Percentiles rank a stretch among this genome's conserved stretches.
Conservation (phyloP, 1,284 basidiomycete genomes). For the Rhodotorula sp. region DNA sequence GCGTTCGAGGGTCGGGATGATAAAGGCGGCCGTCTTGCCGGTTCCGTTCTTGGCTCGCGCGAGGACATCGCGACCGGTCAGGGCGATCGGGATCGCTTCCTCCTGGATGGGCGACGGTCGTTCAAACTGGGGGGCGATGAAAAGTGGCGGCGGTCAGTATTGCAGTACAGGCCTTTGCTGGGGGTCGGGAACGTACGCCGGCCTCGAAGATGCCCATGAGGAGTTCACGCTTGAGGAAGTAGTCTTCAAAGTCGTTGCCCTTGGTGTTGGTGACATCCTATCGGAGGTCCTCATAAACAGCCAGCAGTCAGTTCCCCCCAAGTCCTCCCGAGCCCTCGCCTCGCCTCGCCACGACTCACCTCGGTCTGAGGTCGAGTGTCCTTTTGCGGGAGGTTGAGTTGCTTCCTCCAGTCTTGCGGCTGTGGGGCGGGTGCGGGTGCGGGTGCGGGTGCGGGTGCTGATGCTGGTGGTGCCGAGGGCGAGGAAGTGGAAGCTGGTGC, state of each 20-base stretch:
- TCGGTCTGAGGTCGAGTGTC: conserved; percentile 89
- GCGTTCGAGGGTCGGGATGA: conserved; percentile 93
- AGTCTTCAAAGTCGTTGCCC: conserved; percentile 88
- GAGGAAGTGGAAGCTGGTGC: conserved; percentile 1
- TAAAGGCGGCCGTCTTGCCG: conserved; percentile 90
- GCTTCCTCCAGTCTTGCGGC: conserved; percentile 54
- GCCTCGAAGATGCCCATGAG: conserved; percentile 95
- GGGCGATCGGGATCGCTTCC: conserved; percentile 63
- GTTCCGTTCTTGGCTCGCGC: conserved; percentile 61
- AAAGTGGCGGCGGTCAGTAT: not conserved
- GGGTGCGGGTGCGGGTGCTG: not conserved
- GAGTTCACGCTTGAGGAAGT: conserved; percentile 64
- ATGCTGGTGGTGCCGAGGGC: not conserved
- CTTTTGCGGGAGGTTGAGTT: conserved; percentile 81
- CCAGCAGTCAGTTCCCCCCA: no score
- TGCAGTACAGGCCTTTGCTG: no score
- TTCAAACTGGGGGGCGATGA: conserved; percentile 63
- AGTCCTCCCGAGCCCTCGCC: no score
- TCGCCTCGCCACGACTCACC: conserved; percentile 46
- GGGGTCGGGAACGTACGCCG: conserved; percentile 55
- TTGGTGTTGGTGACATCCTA: conserved; percentile 85
- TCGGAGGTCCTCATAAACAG: no score
- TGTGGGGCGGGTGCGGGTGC: not conserved
- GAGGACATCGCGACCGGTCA: conserved; percentile 68
- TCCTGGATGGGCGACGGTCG: conserved; percentile 97